phyloP scores from a whole-genome alignment of 208 protist genomes.

The Leishmania gerbilli region DNA sequence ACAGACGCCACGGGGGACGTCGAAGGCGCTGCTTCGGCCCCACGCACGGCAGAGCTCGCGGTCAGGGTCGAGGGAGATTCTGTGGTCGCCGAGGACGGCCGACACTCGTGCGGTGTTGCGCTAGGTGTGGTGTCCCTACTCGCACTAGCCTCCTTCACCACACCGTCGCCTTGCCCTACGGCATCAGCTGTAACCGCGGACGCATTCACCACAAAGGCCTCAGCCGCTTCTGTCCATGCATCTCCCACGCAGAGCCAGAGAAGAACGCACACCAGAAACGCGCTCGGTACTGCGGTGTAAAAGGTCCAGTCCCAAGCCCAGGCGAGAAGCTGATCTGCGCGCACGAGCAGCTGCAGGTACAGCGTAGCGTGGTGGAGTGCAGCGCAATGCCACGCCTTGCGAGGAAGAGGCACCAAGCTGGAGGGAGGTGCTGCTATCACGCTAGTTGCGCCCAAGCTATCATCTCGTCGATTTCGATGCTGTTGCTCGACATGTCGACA shows the following conservation, averaged over 20 bases:
- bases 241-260: conserved; percentile 29
- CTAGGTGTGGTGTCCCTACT: background rate
- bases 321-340: background rate
- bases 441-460: too few species aligned
- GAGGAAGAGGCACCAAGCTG: background rate
- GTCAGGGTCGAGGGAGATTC: background rate
- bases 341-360: conserved; percentile 16
- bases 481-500: conserved; percentile 8
- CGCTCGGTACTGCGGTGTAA: conserved; percentile 15
- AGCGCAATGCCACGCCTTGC: background rate
- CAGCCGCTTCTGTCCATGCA: conserved; percentile 16
- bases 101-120: background rate
- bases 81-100: background rate
- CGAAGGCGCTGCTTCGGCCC: background rate
- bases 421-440: background rate
- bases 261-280: conserved; percentile 5
- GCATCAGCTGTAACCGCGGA: background rate
- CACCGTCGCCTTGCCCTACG: background rate
- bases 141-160: background rate
- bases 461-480: background rate
- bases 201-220: conserved; percentile 4
- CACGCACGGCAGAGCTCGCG: background rate
- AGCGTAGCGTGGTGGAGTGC: conserved; percentile 3
- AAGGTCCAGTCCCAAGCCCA: conserved; percentile 10
- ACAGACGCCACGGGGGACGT: background rate